Evolutionary conservation across 306 rosid species (phyloP).

Genomic region (Macrotyloma uniflorum): DNA sequence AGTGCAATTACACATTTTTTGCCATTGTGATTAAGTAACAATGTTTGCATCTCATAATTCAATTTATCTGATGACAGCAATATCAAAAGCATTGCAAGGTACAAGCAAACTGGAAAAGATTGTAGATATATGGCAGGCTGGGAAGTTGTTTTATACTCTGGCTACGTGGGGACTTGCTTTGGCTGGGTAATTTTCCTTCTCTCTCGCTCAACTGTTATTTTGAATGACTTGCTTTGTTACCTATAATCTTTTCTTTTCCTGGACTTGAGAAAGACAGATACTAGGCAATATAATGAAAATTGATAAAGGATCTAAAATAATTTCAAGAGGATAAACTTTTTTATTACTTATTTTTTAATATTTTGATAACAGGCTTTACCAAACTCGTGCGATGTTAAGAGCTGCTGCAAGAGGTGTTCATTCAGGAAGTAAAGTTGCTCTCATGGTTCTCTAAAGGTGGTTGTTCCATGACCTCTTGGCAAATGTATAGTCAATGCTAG

Average conservation of each 20-base stretch:
- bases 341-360: not conserved
- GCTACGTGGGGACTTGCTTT: constrained; percentile 99
- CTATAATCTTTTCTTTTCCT: not conserved
- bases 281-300: not conserved
- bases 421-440: constrained; percentile 61
- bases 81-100: constrained; percentile 69
- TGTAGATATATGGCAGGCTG: constrained; percentile 83
- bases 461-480: constrained; percentile 28
- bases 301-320: not conserved
- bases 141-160: constrained; percentile 74
- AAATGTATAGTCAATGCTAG: constrained; percentile 1
- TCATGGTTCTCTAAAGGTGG: constrained; percentile 62
- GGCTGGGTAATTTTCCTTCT: constrained; percentile 59
- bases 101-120: constrained; percentile 72
- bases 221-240: not conserved
- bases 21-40: constrained; percentile 15
- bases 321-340: not conserved
- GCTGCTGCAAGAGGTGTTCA: constrained; percentile 75
- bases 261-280: not conserved
- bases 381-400: constrained; percentile 65
- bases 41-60: constrained; percentile 25
- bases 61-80: constrained; percentile 54
- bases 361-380: constrained; percentile 65
- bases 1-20: not conserved
- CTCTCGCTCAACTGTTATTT: constrained; percentile 25